Base-by-base conservation (phyloP, 75 land plant species). In the Azolla pinnata region DNA sequence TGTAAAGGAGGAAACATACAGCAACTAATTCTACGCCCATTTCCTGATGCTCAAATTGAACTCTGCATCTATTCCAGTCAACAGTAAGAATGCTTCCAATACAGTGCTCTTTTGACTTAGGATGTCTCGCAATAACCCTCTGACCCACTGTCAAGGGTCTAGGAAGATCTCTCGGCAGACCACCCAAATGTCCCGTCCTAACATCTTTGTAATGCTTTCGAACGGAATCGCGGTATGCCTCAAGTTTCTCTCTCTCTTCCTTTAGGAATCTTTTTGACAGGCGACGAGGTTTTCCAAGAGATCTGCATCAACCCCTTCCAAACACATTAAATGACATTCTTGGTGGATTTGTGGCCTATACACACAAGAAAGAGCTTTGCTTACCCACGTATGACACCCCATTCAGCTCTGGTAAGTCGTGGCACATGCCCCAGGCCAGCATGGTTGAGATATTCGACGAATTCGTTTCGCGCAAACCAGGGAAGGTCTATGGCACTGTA, bases 401-500 rank as follows among this genome's bases (percentile, higher is more conserved):
- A 93, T 69, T 93, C 96, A 47, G 74, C 80, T 66, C 87, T 96
- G 44, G 96, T 88, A 35, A 93, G 69, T 49, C 88, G 88, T 51
- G 90, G 85, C 61, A 88, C 70, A 65, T 83, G 86, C 3, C 98
- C 85, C 49, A 93, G 63, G 20, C 82, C 80, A 31, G 84, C 98
- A 83, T 88, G 90, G 64, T 85, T 72, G 40, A 93, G 59, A 74
- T 93, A 93, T 62, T 83, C 98, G n/a, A 85, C 96, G 77, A 88
- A 93, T 56, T 93, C 98, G 58, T 72, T 83, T 44, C 73, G 77
- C 16, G 87, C 76, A 83, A 88, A 93, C 95, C 96, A 93, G 38
- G 98, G 98, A 57, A 81, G 84, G 59, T 93, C 98, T 61, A 93
- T 93, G 45, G 96, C 90, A 77, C 98, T 93, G 35, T 93, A 93